Evolutionary conservation across 1,284 basidiomycete species (phyloP).

Genomic region (Puccinia triticina): DNA sequence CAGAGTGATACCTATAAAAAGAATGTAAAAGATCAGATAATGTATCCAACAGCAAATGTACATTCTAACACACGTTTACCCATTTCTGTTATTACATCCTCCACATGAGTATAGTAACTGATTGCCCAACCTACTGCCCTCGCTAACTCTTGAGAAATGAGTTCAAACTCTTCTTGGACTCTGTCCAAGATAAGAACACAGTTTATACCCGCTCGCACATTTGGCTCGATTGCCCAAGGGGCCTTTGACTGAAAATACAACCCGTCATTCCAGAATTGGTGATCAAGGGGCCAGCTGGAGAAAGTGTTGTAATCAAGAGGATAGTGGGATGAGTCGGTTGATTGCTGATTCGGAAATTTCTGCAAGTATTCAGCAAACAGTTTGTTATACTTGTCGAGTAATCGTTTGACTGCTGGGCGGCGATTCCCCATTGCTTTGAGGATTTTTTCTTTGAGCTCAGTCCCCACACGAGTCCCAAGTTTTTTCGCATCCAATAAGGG

Average conservation of each 20-base stretch:
- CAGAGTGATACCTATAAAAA: not conserved
- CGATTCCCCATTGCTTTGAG: not conserved
- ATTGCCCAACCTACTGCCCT: not conserved
- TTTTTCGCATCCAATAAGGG: not conserved
- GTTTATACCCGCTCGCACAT: not conserved
- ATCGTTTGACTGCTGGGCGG: not conserved
- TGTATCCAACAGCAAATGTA: not conserved
- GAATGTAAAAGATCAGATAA: not conserved
- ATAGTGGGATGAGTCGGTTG: not conserved
- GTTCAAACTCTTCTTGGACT: not conserved
- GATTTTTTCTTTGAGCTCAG: not conserved
- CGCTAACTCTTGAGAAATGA: not conserved
- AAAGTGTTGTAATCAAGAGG: not conserved
- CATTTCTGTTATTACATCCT: not conserved
- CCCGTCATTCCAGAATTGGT: slow-evolving; percentile 1
- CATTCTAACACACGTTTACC: not conserved
- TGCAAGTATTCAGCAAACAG: not conserved
- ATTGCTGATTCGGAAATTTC: not conserved
- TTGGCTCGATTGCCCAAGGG: not conserved
- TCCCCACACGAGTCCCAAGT: not conserved
- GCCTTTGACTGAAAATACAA: not conserved
- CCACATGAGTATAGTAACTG: not conserved
- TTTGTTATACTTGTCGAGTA: not conserved
- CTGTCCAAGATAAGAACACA: not conserved
- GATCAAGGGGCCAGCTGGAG: not conserved